Conservation (phyloP, 306 rosid species). For the Quercus mongolica region DNA sequence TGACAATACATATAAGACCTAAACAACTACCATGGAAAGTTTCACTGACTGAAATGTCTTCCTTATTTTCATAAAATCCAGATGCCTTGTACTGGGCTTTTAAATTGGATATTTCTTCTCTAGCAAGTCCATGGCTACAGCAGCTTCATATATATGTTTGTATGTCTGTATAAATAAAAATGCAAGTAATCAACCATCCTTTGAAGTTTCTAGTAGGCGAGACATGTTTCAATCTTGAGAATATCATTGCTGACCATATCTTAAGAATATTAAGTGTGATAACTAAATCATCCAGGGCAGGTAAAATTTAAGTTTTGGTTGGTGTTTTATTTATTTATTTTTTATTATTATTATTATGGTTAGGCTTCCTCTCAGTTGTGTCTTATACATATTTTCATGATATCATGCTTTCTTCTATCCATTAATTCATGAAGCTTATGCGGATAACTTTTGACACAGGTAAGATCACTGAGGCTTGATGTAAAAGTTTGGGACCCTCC, state of each 20-base stretch:
- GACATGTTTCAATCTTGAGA: background rate
- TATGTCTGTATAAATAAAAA: background rate
- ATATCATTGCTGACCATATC: background rate
- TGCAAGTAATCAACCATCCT: background rate
- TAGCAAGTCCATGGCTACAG: background rate
- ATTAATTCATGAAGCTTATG: constrained; percentile 23
- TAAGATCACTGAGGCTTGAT: constrained; percentile 79
- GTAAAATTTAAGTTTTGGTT: background rate
- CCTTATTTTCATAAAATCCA: background rate
- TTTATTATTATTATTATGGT: background rate
- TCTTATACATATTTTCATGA: background rate
- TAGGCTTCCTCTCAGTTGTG: background rate
- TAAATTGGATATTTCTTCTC: background rate
- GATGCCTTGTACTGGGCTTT: background rate
- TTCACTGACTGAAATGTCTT: background rate
- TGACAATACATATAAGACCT: background rate
- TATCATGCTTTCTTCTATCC: background rate
- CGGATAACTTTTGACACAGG: constrained; percentile 44
- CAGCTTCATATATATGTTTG: background rate
- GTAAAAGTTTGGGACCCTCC: constrained; percentile 80
- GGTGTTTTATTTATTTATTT: background rate
- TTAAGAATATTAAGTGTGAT: background rate
- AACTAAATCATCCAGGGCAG: background rate
- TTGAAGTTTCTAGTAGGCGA: background rate
- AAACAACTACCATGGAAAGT: background rate